phyloP scores from a whole-genome alignment of 2,329 filamentous ascomycete species.

The Aspergillus sp. region DNA sequence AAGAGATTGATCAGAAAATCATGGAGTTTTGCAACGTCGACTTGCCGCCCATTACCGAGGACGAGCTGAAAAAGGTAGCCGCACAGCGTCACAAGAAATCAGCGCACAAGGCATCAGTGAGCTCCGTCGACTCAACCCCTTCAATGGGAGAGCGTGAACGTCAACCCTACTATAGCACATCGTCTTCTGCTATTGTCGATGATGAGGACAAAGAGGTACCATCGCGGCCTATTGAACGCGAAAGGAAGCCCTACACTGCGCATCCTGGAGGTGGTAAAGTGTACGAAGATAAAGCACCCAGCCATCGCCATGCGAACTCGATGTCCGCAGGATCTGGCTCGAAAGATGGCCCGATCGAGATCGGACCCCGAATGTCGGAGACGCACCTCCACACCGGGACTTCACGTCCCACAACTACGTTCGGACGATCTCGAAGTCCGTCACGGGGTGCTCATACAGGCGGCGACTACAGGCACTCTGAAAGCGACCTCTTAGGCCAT shows the following conservation, averaged over 20 bases:
- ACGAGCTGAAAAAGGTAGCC: slow-evolving; percentile 38
- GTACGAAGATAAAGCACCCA: slow-evolving; percentile 45
- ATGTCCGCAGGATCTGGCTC: slow-evolving; percentile 48
- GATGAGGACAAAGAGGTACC: slow-evolving; percentile 45
- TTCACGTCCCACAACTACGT: slow-evolving; percentile 14
- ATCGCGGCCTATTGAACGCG: slow-evolving; percentile 61
- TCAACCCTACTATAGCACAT: slow-evolving; percentile 41
- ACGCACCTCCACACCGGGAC: slow-evolving; percentile 37
- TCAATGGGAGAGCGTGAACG: slow-evolving; percentile 40
- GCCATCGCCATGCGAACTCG: slow-evolving; percentile 26
- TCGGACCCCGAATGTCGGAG: slow-evolving; percentile 61
- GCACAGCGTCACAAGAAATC: slow-evolving; percentile 27
- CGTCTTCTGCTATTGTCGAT: slow-evolving; percentile 39
- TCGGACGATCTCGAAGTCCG: slow-evolving; percentile 33
- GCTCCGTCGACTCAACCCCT: slow-evolving; percentile 25
- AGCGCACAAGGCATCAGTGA: slow-evolving; percentile 17
- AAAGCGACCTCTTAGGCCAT: slow-evolving; percentile 34
- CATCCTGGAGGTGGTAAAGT: slow-evolving; percentile 61
- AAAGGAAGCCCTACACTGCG: slow-evolving; percentile 65
- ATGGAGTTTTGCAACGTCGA: slow-evolving; percentile 53
- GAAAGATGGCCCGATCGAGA: slow-evolving; percentile 58
- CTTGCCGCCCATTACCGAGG: slow-evolving; percentile 43
- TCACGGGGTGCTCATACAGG: slow-evolving; percentile 29
- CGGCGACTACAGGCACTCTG: slow-evolving; percentile 39
- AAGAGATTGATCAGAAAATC: slow-evolving; percentile 63